Percentiles rank a stretch among this genome's conserved stretches.
Conservation (phyloP, 1,284 basidiomycete genomes). For the Sporisorium graminicola region DNA sequence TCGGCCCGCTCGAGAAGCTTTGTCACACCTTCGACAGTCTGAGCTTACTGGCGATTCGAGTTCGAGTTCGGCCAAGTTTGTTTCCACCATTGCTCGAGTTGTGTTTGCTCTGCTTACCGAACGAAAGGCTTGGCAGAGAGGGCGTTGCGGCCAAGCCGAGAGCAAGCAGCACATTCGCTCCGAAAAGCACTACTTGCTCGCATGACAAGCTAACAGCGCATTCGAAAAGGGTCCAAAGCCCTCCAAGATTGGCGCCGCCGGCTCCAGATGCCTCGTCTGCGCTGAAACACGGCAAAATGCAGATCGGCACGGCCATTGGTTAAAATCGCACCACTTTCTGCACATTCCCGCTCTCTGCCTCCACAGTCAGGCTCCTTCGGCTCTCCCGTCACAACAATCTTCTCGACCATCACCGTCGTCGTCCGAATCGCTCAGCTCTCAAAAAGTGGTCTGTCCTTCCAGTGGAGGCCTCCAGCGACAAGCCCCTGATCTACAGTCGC, state of each 20-base stretch:
- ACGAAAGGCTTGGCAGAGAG: neutral
- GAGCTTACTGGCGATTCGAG: neutral
- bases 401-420: neutral
- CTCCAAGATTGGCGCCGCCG: neutral
- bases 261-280: neutral
- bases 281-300: neutral
- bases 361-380: neutral
- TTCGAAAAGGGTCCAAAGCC: neutral
- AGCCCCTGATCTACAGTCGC: neutral
- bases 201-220: neutral
- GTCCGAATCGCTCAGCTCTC: neutral
- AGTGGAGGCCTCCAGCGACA: too few species aligned
- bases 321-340: neutral
- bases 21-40: neutral
- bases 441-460: too few species aligned
- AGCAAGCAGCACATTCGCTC: neutral
- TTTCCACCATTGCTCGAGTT: too few species aligned
- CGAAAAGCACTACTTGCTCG: too few species aligned
- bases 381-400: neutral
- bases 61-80: neutral
- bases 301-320: neutral
- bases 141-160: neutral
- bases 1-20: neutral
- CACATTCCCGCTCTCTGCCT: neutral
- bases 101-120: too few species aligned